Base-by-base conservation (phyloP, 805 yeast species). In the Candida nemodendra region DNA sequence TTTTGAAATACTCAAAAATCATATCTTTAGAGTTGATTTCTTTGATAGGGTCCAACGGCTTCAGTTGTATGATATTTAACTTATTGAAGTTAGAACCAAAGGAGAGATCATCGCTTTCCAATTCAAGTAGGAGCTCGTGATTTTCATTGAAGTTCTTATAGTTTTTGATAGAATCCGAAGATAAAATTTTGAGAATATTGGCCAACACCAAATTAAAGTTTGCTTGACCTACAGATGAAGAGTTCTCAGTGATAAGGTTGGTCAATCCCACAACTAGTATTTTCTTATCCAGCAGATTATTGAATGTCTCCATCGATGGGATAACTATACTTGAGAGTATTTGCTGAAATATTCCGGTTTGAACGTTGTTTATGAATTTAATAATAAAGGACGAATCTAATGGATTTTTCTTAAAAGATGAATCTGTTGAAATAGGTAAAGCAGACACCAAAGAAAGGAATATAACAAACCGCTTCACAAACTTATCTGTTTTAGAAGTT, bases 21-120 rank as follows among this genome's bases (percentile, higher is more conserved):
- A 38, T 19, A 12, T 47, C 51, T 28, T 60, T 57, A 1, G 56
- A 46, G 22, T 40, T 47, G 9, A 87, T 62, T 17, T 69, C 67
- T 1, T 79, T 74, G 21, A 79, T 57, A 2, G 97, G 96, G 62
- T 93, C 97, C 47, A 76, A 69, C 3, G 81, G 72, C 45, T 71
- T 77, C 12, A 63, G 62, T 23, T 76, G 70, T 32, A 89, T 79
- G 2, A 84, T 74, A 1, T 74, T 78, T 42, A 93, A 68, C 54
- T 76, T 80, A 36, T 95, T 85, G 61, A 78, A 93, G 36, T 81
- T 78, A 0, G 96, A 82, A 2, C 98, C 98, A 62, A 90, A 93
- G 2, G 93, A 70, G 2, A 71, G 58, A 34, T 82, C 73, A 30
- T 61, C 65, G 34, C 56, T 59, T 44, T 89, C 95, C 18, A 73